Base-by-base conservation (phyloP, 345 rosid species). In the Orychophragmus violaceus region DNA sequence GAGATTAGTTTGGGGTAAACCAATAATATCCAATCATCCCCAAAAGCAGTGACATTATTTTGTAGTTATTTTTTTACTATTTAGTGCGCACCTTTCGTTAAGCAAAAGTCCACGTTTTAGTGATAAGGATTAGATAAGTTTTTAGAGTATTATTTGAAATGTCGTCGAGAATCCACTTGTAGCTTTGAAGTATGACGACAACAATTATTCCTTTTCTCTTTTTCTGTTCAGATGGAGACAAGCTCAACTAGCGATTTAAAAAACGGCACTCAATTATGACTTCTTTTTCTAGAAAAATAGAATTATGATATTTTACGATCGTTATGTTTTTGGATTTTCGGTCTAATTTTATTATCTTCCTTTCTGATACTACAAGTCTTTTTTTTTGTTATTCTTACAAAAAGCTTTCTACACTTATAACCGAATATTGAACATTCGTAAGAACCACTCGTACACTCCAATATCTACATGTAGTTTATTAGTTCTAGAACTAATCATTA, bases 151-250 rank as follows among this genome's bases (percentile, higher is more conserved):
- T 65, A 39, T n/a, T 65, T 53, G 52, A 52, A 13, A 37, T 51
- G 70, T 52, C 39, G 60, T 65, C 70, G n/a, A 66, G 14, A 17
- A 25, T 37, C 70, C 41, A 53, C 70, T 66, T 66, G 52, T 22
- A 49, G 12, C 24, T 32, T 9, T 49, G 11, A 53, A 19, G 24
- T 44, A 14, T 66, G 71, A 55, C 54, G 70, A 66, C 42, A 53
- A 18, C 52, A 39, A 54, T 16, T 41, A 29, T 42, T 55, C 62
- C 12, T 42, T 66, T 19, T 6, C 9, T 18, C 4, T 19, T 29
- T 66, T 54, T 21, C 53, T 41, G 53, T 52, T 30, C 16, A 42
- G 62, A 66, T 66, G 22, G 42, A 7, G 62, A 66, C 62, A 54
- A 21, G 28, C 33, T 66, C 62, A 55, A 42, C 32, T n/a, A 21